Evolutionary conservation across 2,329 filamentous ascomycete genomes (phyloP).

Genomic region (Fusarium nurragi): DNA sequence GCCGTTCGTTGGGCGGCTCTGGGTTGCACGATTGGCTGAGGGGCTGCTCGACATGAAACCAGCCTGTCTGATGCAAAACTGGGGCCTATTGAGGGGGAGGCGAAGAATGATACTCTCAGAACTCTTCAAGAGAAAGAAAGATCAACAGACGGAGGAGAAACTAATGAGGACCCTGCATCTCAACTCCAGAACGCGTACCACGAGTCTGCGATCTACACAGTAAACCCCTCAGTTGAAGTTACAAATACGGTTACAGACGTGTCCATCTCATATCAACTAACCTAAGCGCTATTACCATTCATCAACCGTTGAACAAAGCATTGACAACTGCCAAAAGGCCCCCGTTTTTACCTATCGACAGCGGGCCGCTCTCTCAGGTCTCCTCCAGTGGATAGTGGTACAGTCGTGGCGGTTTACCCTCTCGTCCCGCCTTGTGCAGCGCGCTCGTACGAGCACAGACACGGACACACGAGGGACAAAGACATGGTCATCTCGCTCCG

Average conservation of each 20-base stretch:
- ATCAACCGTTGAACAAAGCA: neutral
- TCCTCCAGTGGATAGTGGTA: neutral
- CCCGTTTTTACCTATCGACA: neutral
- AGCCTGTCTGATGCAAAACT: constrained; percentile 33
- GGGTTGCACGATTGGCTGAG: constrained; percentile 23
- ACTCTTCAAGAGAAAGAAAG: neutral
- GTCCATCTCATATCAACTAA: neutral
- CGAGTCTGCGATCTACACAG: constrained; percentile 8
- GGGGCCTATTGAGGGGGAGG: constrained; percentile 18
- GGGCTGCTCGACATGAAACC: constrained; percentile 27
- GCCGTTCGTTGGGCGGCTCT: constrained; percentile 18
- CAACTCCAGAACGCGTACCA: constrained; percentile 25
- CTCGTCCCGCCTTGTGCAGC: constrained; percentile 21
- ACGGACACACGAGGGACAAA: neutral
- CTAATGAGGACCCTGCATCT: constrained; percentile 21
- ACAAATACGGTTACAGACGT: constrained; percentile 3
- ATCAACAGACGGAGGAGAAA: constrained; percentile 10
- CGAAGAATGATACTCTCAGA: neutral
- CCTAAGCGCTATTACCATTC: constrained; percentile 6
- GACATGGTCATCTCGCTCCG: constrained; percentile 18
- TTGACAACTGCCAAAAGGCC: neutral
- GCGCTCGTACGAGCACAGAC: constrained; percentile 6
- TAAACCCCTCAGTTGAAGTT: constrained; percentile 12
- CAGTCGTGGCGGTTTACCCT: constrained; percentile 25
- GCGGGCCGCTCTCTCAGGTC: constrained; percentile 18